Evolutionary conservation across 2,329 filamentous ascomycete genomes (phyloP), one percentile per base, ranked within the genome.

Genomic region (Dactylellina haptotyla): DNA sequence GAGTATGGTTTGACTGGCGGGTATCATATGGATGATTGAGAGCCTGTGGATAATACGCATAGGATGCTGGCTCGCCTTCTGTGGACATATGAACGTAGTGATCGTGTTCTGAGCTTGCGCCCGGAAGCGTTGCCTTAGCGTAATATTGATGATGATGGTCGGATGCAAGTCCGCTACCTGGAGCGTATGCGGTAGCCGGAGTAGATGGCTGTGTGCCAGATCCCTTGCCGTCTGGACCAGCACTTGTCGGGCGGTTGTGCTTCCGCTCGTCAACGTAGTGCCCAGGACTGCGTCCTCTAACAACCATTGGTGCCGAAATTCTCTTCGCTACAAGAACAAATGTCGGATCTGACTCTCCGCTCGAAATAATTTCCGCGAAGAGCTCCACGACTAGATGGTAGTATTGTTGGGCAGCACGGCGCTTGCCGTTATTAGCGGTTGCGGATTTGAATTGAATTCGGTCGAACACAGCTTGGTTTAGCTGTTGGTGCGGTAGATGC

Each of bases 401-500:
- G 80, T 93, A 96, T 78, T 97, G 93, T 79, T 97, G 93, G 16
- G 93, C 92, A 0, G 93, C 93, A 65, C 93, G 85, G 76, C 93
- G 86, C 80, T 96, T 96, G 50, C 93, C 93, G 77, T 97, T 97
- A 82, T 97, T 97, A 23, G 92, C 92, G 0, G 93, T 97, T 0
- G 93, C 93, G 76, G 92, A 91, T 80, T 96, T 96, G 85, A 97
- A 97, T 78, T 97, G 93, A 57, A 97, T 95, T 9, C 93, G 88
- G 79, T 97, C 93, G 79, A 96, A 97, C 0, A 84, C 86, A 66
- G 78, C 78, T 53, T 79, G 75, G 39, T 77, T 77, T 23, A 76
- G 73, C 23, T 64, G 72, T 34, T 79, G 77, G 67, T 89, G 86
- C n/a, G 84, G 83, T 5, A 76, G 62, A 28, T 80, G 82, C 10